Evolutionary conservation across 2,329 filamentous ascomycete genomes (phyloP).

Genomic region (Alternaria hordeiaustralica): DNA sequence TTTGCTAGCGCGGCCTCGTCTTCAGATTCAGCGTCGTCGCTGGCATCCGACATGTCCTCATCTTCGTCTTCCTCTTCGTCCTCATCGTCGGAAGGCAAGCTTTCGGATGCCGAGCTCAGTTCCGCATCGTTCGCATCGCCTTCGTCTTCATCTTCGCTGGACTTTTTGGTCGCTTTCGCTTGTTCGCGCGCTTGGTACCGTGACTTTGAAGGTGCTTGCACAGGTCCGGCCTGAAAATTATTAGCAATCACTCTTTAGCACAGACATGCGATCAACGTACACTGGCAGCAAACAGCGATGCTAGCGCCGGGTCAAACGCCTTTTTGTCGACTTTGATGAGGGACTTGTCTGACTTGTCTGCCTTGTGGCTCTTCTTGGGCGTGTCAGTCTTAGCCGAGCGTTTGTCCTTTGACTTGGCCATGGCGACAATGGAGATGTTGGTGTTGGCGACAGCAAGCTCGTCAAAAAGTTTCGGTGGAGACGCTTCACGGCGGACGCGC

Average conservation of each 20-base stretch:
- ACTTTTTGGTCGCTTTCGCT: conserved; percentile 24
- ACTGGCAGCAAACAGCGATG: conserved; percentile 56
- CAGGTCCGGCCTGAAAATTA: conserved; percentile 40
- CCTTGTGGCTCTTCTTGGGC: conserved; percentile 16
- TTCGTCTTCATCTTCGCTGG: conserved; percentile 59
- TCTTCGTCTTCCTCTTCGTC: conserved; percentile 38
- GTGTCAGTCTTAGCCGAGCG: conserved; percentile 21
- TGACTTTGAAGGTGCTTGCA: conserved; percentile 49
- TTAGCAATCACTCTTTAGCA: conserved; percentile 15
- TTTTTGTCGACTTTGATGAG: conserved; percentile 41
- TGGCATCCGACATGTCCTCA: conserved; percentile 37
- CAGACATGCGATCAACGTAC: conserved; percentile 30
- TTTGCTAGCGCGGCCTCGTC: conserved; percentile 34
- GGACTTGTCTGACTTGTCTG: conserved; percentile 23
- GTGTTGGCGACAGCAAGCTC: conserved; percentile 15
- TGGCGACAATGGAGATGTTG: conserved; percentile 24
- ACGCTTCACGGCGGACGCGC: conserved; percentile 1
- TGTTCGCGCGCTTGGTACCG: conserved; percentile 44
- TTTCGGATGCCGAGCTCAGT: conserved; percentile 23
- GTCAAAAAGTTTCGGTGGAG: conserved; percentile 43
- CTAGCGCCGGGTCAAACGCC: conserved; percentile 52
- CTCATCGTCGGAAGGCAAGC: conserved; percentile 20
- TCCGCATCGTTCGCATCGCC: conserved; percentile 51
- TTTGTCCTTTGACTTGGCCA: conserved; percentile 45
- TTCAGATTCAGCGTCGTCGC: conserved; percentile 27